phyloP scores from a whole-genome alignment of 768 basidiomycete species.

The Phaeolepiota aurea region DNA sequence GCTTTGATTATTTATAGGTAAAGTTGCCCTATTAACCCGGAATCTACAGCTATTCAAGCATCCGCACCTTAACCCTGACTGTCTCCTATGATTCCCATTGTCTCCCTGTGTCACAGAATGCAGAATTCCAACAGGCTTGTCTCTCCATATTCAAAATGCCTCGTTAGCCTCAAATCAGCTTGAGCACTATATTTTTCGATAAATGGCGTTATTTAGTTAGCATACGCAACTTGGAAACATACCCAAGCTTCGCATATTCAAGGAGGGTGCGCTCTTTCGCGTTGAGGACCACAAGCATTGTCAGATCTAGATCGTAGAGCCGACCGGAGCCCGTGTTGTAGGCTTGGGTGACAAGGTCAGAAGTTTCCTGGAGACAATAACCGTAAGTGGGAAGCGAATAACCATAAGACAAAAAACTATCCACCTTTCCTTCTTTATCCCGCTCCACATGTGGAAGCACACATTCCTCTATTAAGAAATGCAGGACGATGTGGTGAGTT shows the following conservation, averaged over 20 bases:
- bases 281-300: conserved; percentile 2
- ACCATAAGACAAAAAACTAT: no score
- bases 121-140: conserved; percentile 3
- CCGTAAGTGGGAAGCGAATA: not conserved
- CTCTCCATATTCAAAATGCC: conserved; percentile 3
- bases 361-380: not conserved
- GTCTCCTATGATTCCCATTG: no score
- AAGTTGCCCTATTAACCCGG: no score
- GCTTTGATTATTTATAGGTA: no score
- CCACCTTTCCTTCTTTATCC: not conserved
- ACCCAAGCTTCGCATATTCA: conserved; percentile 4
- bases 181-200: not conserved
- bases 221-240: not conserved
- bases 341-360: not conserved
- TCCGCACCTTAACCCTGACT: no score
- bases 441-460: not conserved
- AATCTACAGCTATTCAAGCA: no score
- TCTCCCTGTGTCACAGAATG: no score
- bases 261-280: conserved; percentile 2
- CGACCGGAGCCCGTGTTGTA: not conserved
- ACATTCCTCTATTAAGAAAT: conserved; percentile 1
- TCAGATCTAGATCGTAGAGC: conserved; percentile 2
- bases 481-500: no score
- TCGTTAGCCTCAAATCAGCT: not conserved
- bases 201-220: not conserved